phyloP scores from a whole-genome alignment of 257 asterid genomes.

The Primulina huaijiensis region DNA sequence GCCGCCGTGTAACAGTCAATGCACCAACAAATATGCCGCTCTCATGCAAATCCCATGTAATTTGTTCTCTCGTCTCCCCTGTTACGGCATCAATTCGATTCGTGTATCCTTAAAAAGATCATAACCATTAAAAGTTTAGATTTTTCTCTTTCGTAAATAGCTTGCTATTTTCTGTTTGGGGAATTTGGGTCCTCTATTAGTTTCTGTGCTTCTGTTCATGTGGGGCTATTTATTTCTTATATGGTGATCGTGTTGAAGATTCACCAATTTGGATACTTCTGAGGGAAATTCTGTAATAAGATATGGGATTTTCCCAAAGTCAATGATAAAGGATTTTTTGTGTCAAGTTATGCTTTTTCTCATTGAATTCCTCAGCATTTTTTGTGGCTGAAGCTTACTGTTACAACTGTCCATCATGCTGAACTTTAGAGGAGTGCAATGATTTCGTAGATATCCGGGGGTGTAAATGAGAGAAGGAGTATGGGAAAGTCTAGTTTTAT shows the following conservation, averaged over 20 bases:
- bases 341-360: constrained; percentile 6
- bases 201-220: not conserved
- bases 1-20: constrained; percentile 77
- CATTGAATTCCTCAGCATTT: not conserved
- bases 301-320: not conserved
- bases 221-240: not conserved
- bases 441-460: not conserved
- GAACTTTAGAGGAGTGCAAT: not conserved
- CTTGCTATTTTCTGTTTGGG: not conserved
- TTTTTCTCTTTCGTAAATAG: not conserved
- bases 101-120: not conserved
- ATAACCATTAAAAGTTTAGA: not conserved
- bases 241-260: constrained; percentile 10
- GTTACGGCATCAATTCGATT: not conserved
- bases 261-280: not conserved
- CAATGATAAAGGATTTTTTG: not conserved
- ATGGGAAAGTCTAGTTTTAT: not conserved
- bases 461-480: not conserved
- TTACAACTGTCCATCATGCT: too few relatives aligned
- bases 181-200: not conserved
- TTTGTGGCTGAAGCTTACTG: not conserved
- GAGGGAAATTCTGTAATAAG: not conserved
- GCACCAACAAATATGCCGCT: constrained; percentile 73
- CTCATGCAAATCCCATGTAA: constrained; percentile 83
- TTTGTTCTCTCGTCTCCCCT: not conserved